phyloP scores from a whole-genome alignment of 306 rosid species.

The Vicia faba region DNA sequence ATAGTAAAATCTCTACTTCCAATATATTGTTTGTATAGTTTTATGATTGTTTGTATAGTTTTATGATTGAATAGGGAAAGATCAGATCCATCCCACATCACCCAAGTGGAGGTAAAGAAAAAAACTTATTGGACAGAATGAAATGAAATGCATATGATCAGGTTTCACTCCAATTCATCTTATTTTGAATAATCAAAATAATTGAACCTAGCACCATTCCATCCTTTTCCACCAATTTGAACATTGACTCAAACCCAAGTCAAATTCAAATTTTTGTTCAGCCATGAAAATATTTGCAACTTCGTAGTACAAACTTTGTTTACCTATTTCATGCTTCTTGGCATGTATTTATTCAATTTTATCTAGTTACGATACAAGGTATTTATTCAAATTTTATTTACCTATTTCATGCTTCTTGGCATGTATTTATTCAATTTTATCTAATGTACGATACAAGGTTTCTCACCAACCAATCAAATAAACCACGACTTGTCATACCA shows the following conservation, averaged over 20 bases:
- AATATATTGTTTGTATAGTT: background rate
- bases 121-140: background rate
- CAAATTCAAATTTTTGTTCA: background rate
- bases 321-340: background rate
- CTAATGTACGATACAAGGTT: background rate
- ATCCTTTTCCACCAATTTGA: background rate
- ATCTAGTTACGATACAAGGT: background rate
- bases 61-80: background rate
- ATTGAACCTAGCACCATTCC: slow-evolving; percentile 1
- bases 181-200: slow-evolving; percentile 1
- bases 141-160: background rate
- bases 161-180: background rate
- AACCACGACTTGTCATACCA: background rate
- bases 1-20: slow-evolving; percentile 2
- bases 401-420: background rate
- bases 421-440: background rate
- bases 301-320: background rate
- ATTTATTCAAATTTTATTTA: slow-evolving; percentile 10
- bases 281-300: background rate
- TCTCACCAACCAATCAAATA: background rate
- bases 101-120: background rate
- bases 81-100: background rate
- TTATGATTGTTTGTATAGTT: background rate
- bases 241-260: background rate
- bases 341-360: slow-evolving; percentile 4